These are phyloP conservation scores for Albizia julibrissin DNA, from an alignment of 306 rosid genomes.

Conservation along the genomic window DNA sequence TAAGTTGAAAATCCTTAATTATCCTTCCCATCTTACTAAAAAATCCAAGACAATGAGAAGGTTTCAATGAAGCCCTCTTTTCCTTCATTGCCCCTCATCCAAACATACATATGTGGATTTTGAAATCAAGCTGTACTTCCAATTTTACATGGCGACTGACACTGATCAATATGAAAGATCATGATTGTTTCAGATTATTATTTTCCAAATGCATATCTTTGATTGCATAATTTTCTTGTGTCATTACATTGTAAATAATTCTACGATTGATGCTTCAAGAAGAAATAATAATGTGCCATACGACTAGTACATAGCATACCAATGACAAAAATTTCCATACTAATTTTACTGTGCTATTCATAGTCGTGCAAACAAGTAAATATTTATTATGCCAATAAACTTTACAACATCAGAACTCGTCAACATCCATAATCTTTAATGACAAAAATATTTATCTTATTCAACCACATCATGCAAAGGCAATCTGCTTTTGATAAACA, in stretches of 20 bases:
- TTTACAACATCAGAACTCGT: slow-evolving; percentile 16
- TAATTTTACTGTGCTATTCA: slow-evolving; percentile 20
- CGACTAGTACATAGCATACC: not conserved
- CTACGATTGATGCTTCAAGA: slow-evolving; percentile 19
- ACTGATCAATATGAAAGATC: not conserved
- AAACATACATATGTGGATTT: not conserved
- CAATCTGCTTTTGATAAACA: not conserved
- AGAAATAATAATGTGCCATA: not conserved
- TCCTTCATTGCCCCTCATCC: not conserved
- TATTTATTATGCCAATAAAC: slow-evolving; percentile 7
- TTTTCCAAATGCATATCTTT: not conserved
- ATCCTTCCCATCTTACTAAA: not conserved
- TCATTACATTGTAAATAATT: not conserved
- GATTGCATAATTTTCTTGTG: not conserved
- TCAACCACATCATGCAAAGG: slow-evolving; percentile 18
- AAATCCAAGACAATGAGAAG: not conserved
- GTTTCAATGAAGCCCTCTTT: not conserved
- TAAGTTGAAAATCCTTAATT: not conserved
- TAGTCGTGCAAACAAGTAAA: not conserved
- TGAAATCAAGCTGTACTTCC: not conserved
- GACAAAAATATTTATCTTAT: not conserved
- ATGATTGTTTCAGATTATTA: not conserved
- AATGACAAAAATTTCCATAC: not conserved
- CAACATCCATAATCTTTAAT: not conserved
- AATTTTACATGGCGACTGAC: not conserved